phyloP scores from a whole-genome alignment of 345 rosid species.

The Ceriops zippeliana region DNA sequence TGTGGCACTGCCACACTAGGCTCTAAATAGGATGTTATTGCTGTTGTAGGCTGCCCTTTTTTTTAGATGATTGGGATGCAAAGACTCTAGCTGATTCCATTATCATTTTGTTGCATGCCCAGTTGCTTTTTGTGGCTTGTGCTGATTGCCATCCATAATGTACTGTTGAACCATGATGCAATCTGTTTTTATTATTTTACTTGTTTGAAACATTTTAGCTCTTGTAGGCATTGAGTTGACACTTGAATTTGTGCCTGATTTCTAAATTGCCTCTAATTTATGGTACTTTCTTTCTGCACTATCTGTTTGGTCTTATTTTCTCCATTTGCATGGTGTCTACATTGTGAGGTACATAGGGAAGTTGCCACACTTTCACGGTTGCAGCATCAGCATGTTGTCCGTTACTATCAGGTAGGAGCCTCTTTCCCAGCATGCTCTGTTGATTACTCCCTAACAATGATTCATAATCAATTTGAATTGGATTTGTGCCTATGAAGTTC shows the following conservation, averaged over 20 bases:
- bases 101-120: not conserved
- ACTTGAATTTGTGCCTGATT: not conserved
- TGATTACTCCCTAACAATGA: not conserved
- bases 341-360: constrained; percentile 61
- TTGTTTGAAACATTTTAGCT: not conserved
- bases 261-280: too few species aligned
- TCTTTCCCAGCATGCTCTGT: constrained; percentile 21
- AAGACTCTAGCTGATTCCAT: not conserved
- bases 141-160: too few species aligned
- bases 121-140: not conserved
- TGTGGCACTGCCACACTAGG: too few species aligned
- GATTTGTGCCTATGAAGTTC: not conserved
- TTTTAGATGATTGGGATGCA: not conserved
- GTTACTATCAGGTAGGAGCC: constrained; percentile 81
- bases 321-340: constrained; percentile 11
- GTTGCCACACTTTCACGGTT: constrained; percentile 95
- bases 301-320: constrained; percentile 9
- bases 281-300: not conserved
- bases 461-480: not conserved
- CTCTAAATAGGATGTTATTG: too few species aligned
- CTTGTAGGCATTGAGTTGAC: constrained; percentile 9
- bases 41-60: not conserved
- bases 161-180: too few species aligned
- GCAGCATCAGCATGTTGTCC: constrained; percentile 99
- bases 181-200: not conserved